Base-by-base conservation (phyloP, 768 basidiomycete species). In the Boletus insuetus region DNA sequence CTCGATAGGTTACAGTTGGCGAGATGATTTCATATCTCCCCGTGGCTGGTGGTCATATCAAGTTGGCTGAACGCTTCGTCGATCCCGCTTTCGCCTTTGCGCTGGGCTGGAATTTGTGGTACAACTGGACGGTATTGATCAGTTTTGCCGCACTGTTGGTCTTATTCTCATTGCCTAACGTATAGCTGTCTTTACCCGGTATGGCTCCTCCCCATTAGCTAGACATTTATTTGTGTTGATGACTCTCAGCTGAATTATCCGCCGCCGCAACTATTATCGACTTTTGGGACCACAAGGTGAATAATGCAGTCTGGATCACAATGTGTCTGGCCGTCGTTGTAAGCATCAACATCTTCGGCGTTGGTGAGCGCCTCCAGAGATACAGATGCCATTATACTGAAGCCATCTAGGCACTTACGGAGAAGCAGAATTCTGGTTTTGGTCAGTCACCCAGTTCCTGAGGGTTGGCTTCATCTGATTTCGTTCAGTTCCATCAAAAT, bases 191-290 rank as follows among this genome's bases (percentile, higher is more conserved):
- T 20, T 22, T 41, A 14, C 40, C 40, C 10, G 40, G 40, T 14
- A 22, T 4, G 20, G 20, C 22, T 41, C 7, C 19, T 5, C n/a
- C 11, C 31, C 29, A 35, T 32, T 8, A 4, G 12, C 41, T 8
- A 4, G 12, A 7, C 8, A 7, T 19, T 32, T 9, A 3, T 19
- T 10, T 20, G 3, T 22, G 11, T 35, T 58, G 14, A 55, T 5
- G 20, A 6, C 44, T 24, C 20, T 10, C 17, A 53, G 76, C 77
- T 14, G 79, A 79, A 60, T 58, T 80, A 1, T 73, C 75, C 17
- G 79, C 80, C 3, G 79, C 79, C 1, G 75, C 81, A 17, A 75
- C 80, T 14, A 63, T 83, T 32, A 77, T 83, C 57, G 61, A 73
- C 52, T 81, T 71, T 59, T 80, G 77, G 77, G 69, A 71, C 51